These are phyloP conservation scores for Phytophthora citricola DNA, from an alignment of 352 stramenopile genomes.

Conservation along the genomic window DNA sequence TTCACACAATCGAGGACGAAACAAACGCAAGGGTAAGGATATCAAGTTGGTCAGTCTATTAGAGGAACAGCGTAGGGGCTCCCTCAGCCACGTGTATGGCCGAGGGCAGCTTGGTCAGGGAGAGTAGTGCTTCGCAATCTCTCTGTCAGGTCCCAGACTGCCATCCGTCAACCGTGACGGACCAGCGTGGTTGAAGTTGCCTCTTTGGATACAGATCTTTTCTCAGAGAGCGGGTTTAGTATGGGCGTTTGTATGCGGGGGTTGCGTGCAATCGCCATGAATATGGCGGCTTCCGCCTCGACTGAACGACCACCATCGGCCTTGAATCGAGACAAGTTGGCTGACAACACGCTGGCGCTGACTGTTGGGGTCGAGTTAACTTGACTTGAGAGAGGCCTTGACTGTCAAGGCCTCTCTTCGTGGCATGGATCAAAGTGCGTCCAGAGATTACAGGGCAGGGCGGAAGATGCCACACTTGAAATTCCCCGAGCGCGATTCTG, in stretches of 20 bases:
- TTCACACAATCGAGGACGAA: too few species aligned
- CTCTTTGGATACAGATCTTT: slow-evolving; percentile 21
- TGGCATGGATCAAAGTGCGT: slow-evolving; percentile 15
- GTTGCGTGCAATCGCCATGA: slow-evolving; percentile 16
- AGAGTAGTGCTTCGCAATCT: too few species aligned
- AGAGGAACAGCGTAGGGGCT: too few species aligned
- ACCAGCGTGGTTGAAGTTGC: slow-evolving; percentile 33
- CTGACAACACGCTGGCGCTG: not conserved
- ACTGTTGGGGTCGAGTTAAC: not conserved
- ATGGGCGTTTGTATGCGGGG: slow-evolving; percentile 22
- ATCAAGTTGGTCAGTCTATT: too few species aligned
- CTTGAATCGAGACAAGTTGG: not conserved
- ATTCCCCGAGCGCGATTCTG: too few species aligned
- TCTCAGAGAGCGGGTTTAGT: slow-evolving; percentile 34
- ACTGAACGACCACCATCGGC: slow-evolving; percentile 15
- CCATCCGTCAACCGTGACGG: not conserved
- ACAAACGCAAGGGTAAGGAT: too few species aligned
- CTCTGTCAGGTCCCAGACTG: too few species aligned
- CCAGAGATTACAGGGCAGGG: not conserved
- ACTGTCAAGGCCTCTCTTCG: too few species aligned
- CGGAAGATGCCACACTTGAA: too few species aligned
- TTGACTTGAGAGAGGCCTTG: too few species aligned
- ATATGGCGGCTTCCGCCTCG: slow-evolving; percentile 18
- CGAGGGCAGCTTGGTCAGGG: too few species aligned
- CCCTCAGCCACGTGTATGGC: too few species aligned